phyloP scores from a whole-genome alignment of 129 eudicot species.

The Solidago caesia region DNA sequence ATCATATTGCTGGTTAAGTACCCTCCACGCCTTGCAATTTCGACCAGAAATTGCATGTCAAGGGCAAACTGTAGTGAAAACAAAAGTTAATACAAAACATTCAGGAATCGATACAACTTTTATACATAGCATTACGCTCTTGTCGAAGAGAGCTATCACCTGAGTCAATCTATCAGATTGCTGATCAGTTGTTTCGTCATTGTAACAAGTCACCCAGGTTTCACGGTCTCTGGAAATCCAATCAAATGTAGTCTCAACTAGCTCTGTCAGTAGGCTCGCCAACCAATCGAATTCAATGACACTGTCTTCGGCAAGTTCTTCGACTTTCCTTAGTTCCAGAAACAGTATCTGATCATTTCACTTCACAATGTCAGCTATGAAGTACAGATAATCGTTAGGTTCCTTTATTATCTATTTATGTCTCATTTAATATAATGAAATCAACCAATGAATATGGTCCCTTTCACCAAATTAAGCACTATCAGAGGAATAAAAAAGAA shows the following conservation, averaged over 20 bases:
- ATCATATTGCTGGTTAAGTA: constrained; percentile 46
- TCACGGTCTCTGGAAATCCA: constrained; percentile 43
- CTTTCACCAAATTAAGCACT: too few relatives aligned
- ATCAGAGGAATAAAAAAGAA: too few relatives aligned
- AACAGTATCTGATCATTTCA: constrained; percentile 52
- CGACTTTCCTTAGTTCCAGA: constrained; percentile 57
- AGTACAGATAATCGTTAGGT: background rate
- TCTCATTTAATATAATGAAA: too few relatives aligned
- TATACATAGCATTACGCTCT: background rate
- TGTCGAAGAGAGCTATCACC: constrained; percentile 38
- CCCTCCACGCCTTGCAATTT: constrained; percentile 63
- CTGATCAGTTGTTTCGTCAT: constrained; percentile 33
- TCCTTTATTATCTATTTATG: too few relatives aligned
- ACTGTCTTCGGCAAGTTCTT: constrained; percentile 61
- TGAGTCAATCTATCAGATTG: constrained; percentile 42
- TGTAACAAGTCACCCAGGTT: constrained; percentile 16
- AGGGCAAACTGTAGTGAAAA: constrained; percentile 41
- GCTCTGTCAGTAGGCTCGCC: constrained; percentile 43
- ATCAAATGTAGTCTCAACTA: constrained; percentile 42
- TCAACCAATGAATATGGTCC: too few relatives aligned
- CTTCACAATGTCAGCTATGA: constrained; percentile 23
- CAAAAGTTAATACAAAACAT: background rate
- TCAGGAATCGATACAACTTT: background rate
- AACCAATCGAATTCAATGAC: constrained; percentile 50
- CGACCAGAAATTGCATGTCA: constrained; percentile 66